Percentiles rank a stretch among this genome's conserved stretches.
Evolutionary conservation across 83 land plant species (phyloP).

Genomic region (Picea abies): DNA sequence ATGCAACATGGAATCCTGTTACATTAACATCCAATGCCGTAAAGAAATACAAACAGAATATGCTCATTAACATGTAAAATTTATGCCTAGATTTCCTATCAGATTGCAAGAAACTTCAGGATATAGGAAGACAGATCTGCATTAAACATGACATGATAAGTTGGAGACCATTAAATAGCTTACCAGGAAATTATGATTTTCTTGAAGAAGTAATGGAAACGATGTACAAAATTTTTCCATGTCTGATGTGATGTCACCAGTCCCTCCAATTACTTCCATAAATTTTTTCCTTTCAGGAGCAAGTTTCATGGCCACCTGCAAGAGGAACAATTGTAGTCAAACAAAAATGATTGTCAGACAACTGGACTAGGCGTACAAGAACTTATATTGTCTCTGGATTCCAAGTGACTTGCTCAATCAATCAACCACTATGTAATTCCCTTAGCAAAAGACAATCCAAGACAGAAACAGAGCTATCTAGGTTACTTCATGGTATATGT

Average conservation of each 20-base stretch:
- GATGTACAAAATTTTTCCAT: conserved; percentile 66
- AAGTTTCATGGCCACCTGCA: conserved; percentile 69
- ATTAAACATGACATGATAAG: conserved; percentile 4
- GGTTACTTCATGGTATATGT: not conserved
- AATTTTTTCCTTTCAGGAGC: conserved; percentile 76
- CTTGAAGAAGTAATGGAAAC: conserved; percentile 79
- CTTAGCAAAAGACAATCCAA: not conserved
- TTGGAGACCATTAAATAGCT: not conserved
- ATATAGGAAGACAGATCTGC: conserved; percentile 4
- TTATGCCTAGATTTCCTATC: not conserved
- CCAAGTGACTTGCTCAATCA: conserved; percentile 30
- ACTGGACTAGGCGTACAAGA: conserved; percentile 33
- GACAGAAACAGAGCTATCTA: not conserved
- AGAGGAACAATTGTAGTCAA: conserved; percentile 13
- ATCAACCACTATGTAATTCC: conserved; percentile 37
- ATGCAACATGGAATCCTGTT: not conserved
- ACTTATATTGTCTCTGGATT: conserved; percentile 15
- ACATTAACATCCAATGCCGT: not conserved
- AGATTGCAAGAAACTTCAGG: not conserved
- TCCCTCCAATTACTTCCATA: conserved; percentile 53
- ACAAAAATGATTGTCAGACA: conserved; percentile 26
- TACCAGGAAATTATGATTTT: conserved; percentile 93
- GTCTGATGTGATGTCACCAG: conserved; percentile 49
- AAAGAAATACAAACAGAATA: not conserved
- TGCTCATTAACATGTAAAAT: not conserved